Conservation (phyloP, 1,139 yeast species). For the Dujonia santamariae region DNA sequence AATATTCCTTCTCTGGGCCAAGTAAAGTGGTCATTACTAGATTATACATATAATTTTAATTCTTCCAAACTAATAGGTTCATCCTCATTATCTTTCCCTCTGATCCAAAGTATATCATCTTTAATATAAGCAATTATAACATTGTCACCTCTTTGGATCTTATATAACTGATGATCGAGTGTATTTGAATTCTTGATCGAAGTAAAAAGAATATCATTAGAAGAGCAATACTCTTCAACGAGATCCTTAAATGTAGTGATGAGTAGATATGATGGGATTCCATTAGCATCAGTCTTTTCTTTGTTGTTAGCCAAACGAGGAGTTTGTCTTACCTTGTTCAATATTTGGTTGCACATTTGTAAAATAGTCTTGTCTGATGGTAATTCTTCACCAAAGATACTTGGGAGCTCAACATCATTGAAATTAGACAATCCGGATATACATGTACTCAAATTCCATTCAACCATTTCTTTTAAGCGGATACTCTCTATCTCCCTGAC, state of each 20-base stretch:
- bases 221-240: slow-evolving; percentile 27
- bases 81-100: slow-evolving; percentile 12
- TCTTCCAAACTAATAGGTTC: slow-evolving; percentile 22
- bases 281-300: slow-evolving; percentile 21
- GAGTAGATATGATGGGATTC: slow-evolving; percentile 29
- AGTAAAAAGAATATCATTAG: slow-evolving; percentile 22
- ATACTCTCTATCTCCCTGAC: too few species aligned
- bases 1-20: too few species aligned
- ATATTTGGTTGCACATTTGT: neutral
- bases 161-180: slow-evolving; percentile 24
- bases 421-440: too few species aligned
- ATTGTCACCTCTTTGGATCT: slow-evolving; percentile 12
- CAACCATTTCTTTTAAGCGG: slow-evolving; percentile 2
- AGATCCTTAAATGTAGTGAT: slow-evolving; percentile 38
- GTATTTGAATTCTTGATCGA: slow-evolving; percentile 16
- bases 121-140: slow-evolving; percentile 24
- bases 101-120: slow-evolving; percentile 35
- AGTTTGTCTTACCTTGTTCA: too few species aligned
- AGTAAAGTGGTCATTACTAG: too few species aligned
- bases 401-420: neutral
- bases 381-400: neutral
- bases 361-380: neutral
- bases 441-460: slow-evolving; percentile 11
- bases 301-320: too few species aligned
- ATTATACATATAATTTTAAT: slow-evolving; percentile 7